Evolutionary conservation across 768 basidiomycete species (phyloP), one percentile per base, ranked within the genome.

Genomic region (Lentinus tigrinus): DNA sequence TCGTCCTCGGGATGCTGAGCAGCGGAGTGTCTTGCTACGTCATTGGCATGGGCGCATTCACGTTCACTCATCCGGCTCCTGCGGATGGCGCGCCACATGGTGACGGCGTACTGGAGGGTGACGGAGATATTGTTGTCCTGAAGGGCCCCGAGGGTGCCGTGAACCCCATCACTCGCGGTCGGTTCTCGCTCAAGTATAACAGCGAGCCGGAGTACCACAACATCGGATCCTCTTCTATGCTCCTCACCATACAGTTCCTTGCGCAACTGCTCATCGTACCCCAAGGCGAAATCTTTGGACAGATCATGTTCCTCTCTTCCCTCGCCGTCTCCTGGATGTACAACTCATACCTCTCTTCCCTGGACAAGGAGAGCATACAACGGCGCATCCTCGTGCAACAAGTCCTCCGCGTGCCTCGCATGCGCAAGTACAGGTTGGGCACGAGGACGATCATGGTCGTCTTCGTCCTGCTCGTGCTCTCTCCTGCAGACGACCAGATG

Each of bases 201-300:
- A 58, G 57, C 56, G 56, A 62, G 31, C 56, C 52, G 3, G 53
- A 58, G 43, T 62, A 57, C 34, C 56, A 58, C 55, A 55, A 54
- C 39, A 62, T 62, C 28, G 39, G 44, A 16, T 19, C 47, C 28
- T 44, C 23, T n/a, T 26, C 54, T 9, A 26, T 44, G 39, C 54
- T 55, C 17, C 46, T 55, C 28, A 44, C 34, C 27, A 24, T 47
- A 11, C 54, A 55, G 21, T 55, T 55, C 54, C 42, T 55, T 23
- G 52, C 52, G 5, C 52, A 52, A 24, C 52, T 52, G 23, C 26
- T 52, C 13, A 19, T 52, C 38, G 39, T 55, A 23, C 54, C 54
- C 1, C 54, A 55, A 23, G 54, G 54, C 43, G 26, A 40, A n/a
- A 23, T 43, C n/a, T 55, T 55, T 23, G 54, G 54, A 43, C 54